phyloP scores from a whole-genome alignment of 73 alveolate species.

The Paramecium biaurelia region DNA sequence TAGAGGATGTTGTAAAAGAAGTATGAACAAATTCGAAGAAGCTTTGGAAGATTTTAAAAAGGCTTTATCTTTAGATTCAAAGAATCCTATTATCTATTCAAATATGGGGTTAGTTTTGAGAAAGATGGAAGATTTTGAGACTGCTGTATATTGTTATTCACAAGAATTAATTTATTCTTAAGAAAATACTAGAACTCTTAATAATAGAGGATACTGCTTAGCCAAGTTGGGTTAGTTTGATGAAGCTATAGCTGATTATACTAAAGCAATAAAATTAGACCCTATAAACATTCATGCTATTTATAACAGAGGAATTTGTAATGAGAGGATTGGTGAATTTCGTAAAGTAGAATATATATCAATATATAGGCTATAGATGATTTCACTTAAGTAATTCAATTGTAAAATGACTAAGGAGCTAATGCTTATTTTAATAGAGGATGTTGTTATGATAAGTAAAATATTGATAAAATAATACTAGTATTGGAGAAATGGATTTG shows the following conservation, averaged over 20 bases:
- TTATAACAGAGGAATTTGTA: constrained; percentile 95
- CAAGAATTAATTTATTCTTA: constrained; percentile 78
- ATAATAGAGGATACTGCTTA: constrained; percentile 95
- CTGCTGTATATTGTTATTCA: constrained; percentile 92
- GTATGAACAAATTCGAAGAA: constrained; percentile 82
- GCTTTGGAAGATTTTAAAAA: constrained; percentile 91
- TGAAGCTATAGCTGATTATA: constrained; percentile 94
- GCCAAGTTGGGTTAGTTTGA: constrained; percentile 91
- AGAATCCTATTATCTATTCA: constrained; percentile 91
- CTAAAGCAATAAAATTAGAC: constrained; percentile 81
- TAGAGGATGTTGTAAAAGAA: constrained; percentile 96
- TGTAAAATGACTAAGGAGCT: constrained; percentile 92
- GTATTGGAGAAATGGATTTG: constrained; percentile 89
- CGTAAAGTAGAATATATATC: constrained; percentile 67
- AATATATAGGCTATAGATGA: constrained; percentile 87
- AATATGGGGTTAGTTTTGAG: constrained; percentile 95
- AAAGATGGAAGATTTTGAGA: constrained; percentile 91
- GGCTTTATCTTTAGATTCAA: constrained; percentile 90
- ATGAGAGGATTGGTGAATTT: constrained; percentile 92
- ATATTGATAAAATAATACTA: neutral
- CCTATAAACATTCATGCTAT: constrained; percentile 92
- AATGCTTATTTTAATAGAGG: constrained; percentile 99
- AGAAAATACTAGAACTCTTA: constrained; percentile 82
- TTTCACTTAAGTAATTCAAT: constrained; percentile 86
- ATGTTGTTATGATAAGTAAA: constrained; percentile 93